A percentile compares a stretch with the other conserved stretches of the same genome.
phyloP scores from a whole-genome alignment of 768 basidiomycete genomes.

The Candolleomyces eurysporus region DNA sequence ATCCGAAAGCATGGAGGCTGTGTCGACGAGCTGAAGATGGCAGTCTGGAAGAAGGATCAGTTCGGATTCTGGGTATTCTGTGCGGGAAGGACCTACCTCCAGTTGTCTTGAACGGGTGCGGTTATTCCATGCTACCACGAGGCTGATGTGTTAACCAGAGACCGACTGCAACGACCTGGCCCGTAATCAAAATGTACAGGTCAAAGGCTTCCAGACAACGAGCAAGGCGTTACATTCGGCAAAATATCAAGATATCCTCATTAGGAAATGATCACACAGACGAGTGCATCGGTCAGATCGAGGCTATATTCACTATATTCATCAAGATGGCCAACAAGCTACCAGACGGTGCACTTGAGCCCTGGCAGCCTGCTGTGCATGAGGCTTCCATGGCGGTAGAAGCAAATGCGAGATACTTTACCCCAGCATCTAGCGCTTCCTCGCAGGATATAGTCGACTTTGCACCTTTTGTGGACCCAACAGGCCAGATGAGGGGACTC shows the following conservation, averaged over 20 bases:
- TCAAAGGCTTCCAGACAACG: no score
- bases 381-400: background rate
- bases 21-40: background rate
- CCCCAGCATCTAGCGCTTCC: background rate
- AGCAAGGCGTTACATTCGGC: no score
- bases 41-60: background rate
- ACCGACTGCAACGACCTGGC: background rate
- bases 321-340: background rate
- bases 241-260: background rate
- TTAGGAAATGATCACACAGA: background rate
- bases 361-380: background rate
- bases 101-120: background rate
- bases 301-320: background rate
- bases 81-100: constrained; percentile 1
- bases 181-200: no score
- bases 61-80: background rate
- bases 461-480: background rate
- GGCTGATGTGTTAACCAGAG: background rate
- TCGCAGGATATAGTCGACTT: background rate
- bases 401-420: constrained; percentile 3
- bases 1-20: background rate
- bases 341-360: background rate
- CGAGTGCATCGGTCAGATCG: background rate
- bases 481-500: background rate
- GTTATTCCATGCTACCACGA: background rate